phyloP scores from a whole-genome alignment of 148 eudicot genomes.

The Tetragonia tetragonoides region DNA sequence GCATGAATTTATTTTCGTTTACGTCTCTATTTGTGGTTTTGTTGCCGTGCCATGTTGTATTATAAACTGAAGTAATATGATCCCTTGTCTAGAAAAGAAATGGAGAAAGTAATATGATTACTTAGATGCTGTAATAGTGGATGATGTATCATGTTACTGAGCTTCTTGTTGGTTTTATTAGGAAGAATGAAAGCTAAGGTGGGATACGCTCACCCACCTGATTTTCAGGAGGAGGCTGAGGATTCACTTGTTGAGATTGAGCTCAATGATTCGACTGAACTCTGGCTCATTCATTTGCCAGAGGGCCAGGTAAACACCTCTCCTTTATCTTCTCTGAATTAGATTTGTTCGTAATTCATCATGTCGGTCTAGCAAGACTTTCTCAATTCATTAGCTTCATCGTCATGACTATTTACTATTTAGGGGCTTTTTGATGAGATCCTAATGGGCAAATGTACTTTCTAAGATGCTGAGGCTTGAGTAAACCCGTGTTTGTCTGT shows the following conservation, averaged over 20 bases:
- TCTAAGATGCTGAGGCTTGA: too few relatives aligned
- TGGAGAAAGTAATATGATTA: neutral
- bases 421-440: too few relatives aligned
- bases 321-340: neutral
- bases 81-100: too few relatives aligned
- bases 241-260: constrained; percentile 53
- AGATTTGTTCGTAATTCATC: neutral
- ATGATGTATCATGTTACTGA: neutral
- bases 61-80: too few relatives aligned
- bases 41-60: too few relatives aligned
- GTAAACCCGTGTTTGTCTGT: too few relatives aligned
- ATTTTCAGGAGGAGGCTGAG: constrained; percentile 46
- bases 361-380: neutral
- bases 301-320: constrained; percentile 45
- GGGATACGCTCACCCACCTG: constrained; percentile 37
- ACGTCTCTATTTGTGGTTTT: too few relatives aligned
- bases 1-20: too few relatives aligned
- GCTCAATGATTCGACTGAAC: constrained; percentile 49
- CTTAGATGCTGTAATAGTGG: neutral
- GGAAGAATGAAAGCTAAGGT: constrained; percentile 19
- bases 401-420: too few relatives aligned
- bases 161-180: neutral
- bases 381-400: neutral
- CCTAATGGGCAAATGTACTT: too few relatives aligned
- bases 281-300: constrained; percentile 84